Base-by-base conservation (phyloP, 306 rosid genomes). In the Betula pendula region DNA sequence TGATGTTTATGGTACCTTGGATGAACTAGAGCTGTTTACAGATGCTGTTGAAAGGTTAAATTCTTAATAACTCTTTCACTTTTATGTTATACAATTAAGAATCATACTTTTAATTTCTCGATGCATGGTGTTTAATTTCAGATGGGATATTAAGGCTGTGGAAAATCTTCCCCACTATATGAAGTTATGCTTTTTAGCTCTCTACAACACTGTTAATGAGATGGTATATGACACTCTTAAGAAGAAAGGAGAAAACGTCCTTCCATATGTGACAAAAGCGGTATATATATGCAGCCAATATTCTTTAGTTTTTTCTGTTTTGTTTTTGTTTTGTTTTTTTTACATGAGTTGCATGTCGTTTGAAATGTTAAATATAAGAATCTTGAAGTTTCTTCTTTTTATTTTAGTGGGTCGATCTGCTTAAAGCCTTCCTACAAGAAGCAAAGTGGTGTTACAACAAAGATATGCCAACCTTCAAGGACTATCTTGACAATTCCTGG, bases 161-260 rank as follows among this genome's bases (percentile, higher is more conserved):
- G 25, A 81, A 3, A 55, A n/a, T 69, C 84, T 87, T 9, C 89
- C 93, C 1, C 68, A 79, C 13, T 87, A 87, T 70, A 87, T 88
- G 96, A 84, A 86, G 72, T 35, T 85, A 11, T 84, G 88, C n/a
- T 90, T 88, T 75, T 75, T 88, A 11, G 93, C 93, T 45, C 93
- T 88, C 6, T 91, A 84, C 75, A 89, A 91, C 81, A 85, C 84
- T 3, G 79, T 89, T 22, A 91, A 89, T 20, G 88, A 91, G 58
- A 76, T 91, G 19, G 80, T 75, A 43, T 87, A 84, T 45, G 87
- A 89, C 16, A 51, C 76, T 1, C 75, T 84, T 22, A 82, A 67
- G 40, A 79, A 77, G 7, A 83, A 84, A 11, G 93, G 85, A 31
- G 80, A 73, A 5, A 1, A 82, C 29, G 74, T 67, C 66, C 86